phyloP scores from a whole-genome alignment of 805 yeast genomes.

The Suhomyces kilbournensis region DNA sequence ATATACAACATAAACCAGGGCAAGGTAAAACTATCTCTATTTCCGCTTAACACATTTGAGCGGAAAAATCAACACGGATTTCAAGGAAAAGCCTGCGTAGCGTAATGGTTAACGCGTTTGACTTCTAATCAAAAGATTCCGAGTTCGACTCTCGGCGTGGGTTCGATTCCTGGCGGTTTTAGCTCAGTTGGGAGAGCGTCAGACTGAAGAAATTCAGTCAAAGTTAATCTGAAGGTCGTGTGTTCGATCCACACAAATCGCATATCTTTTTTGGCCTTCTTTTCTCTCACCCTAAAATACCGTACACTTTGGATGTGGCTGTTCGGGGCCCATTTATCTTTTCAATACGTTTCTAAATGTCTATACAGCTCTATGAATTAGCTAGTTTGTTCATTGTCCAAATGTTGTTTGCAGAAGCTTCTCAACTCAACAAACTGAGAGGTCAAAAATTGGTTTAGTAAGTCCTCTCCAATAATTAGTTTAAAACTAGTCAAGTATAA shows the following conservation, averaged over 20 bases:
- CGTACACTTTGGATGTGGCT: slow-evolving; percentile 9
- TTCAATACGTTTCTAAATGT: slow-evolving; percentile 16
- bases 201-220: slow-evolving; percentile 25
- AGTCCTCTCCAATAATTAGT: slow-evolving; percentile 39
- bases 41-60: too few relatives aligned
- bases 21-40: too few relatives aligned
- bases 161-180: slow-evolving; percentile 27
- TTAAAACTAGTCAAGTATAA: slow-evolving; percentile 50
- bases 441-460: slow-evolving; percentile 30
- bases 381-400: slow-evolving; percentile 1
- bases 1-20: too few relatives aligned
- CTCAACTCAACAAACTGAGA: slow-evolving; percentile 32
- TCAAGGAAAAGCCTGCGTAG: slow-evolving; percentile 46
- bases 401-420: slow-evolving; percentile 17
- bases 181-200: slow-evolving; percentile 35
- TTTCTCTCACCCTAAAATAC: background rate
- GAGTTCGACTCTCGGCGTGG: slow-evolving; percentile 60
- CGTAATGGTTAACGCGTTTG: slow-evolving; percentile 69
- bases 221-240: slow-evolving; percentile 74
- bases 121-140: slow-evolving; percentile 65
- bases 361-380: slow-evolving; percentile 11
- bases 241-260: slow-evolving; percentile 82
- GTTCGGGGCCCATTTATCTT: slow-evolving; percentile 15
- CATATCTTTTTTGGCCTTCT: slow-evolving; percentile 28
- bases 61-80: background rate